Evolutionary conservation across 768 basidiomycete genomes (phyloP).

Genomic region (Phlebiopsis gigantea): DNA sequence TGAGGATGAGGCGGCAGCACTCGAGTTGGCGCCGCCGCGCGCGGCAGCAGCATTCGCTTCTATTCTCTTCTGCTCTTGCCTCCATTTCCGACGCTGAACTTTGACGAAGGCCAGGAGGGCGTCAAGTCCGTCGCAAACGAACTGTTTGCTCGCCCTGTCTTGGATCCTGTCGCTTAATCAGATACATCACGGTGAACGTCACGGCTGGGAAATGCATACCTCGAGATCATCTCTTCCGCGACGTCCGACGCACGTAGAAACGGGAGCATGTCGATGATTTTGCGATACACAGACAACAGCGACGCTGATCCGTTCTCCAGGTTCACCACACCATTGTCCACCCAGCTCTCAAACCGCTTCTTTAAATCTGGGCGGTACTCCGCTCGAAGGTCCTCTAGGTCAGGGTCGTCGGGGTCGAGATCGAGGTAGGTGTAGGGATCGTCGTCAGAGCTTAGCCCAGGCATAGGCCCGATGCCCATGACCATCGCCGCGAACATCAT

Average conservation of each 20-base stretch:
- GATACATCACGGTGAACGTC: not conserved
- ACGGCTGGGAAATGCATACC: constrained; percentile 30
- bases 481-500: constrained; percentile 64
- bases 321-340: constrained; percentile 29
- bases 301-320: constrained; percentile 36
- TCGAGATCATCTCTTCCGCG: constrained; percentile 48
- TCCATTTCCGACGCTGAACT: constrained; percentile 38
- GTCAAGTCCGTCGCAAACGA: constrained; percentile 49
- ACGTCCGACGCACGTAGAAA: constrained; percentile 47
- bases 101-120: constrained; percentile 44
- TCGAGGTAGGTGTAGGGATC: constrained; percentile 49
- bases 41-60: not conserved
- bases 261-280: constrained; percentile 50
- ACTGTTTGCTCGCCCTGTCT: constrained; percentile 49
- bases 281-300: constrained; percentile 37
- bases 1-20: not conserved
- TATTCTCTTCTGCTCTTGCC: not conserved
- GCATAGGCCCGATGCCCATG: constrained; percentile 45
- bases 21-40: not conserved
- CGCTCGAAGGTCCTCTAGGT: constrained; percentile 54
- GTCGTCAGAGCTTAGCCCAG: constrained; percentile 33
- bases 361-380: constrained; percentile 56
- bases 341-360: constrained; percentile 56
- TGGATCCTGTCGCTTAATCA: constrained; percentile 32
- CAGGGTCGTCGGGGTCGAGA: constrained; percentile 45